These are phyloP conservation scores for Parietaria judaica DNA, from an alignment of 306 rosid genomes.

Conservation along the genomic window DNA sequence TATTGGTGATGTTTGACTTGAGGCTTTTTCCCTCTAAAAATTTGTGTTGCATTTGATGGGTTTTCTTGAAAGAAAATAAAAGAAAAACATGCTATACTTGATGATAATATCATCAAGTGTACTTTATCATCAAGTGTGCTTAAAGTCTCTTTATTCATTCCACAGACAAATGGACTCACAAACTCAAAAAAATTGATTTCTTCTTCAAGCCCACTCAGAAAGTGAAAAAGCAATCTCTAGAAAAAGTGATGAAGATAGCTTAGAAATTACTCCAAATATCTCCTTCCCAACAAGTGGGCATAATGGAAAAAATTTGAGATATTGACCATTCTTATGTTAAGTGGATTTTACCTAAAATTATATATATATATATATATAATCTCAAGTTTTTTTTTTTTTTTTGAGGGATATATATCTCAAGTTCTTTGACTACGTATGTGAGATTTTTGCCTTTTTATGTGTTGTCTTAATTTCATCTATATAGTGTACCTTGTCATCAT, in stretches of 20 bases:
- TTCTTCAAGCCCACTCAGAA: background rate
- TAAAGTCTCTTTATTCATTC: no score
- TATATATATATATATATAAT: no score
- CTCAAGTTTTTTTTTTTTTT: no score
- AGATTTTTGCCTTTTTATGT: no score
- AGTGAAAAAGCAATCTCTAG: background rate
- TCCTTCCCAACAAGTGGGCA: conserved; percentile 3
- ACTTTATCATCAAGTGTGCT: no score
- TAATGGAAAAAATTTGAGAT: conserved; percentile 4
- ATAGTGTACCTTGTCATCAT: no score
- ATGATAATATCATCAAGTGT: no score
- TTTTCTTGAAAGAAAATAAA: conserved; percentile 5
- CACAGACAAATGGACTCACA: no score
- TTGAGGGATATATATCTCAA: no score
- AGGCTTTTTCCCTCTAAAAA: background rate
- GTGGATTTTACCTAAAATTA: no score
- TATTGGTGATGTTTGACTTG: background rate
- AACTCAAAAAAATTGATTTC: background rate
- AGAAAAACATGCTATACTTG: background rate
- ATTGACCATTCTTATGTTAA: conserved; percentile 1
- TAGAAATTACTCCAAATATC: conserved; percentile 9
- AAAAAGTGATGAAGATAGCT: conserved; percentile 6
- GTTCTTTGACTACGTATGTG: no score
- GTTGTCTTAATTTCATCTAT: no score
- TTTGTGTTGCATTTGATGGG: background rate